Evolutionary conservation across 306 rosid genomes (phyloP), one percentile per base, ranked within the genome.

Genomic region (Cucurbita moschata): DNA sequence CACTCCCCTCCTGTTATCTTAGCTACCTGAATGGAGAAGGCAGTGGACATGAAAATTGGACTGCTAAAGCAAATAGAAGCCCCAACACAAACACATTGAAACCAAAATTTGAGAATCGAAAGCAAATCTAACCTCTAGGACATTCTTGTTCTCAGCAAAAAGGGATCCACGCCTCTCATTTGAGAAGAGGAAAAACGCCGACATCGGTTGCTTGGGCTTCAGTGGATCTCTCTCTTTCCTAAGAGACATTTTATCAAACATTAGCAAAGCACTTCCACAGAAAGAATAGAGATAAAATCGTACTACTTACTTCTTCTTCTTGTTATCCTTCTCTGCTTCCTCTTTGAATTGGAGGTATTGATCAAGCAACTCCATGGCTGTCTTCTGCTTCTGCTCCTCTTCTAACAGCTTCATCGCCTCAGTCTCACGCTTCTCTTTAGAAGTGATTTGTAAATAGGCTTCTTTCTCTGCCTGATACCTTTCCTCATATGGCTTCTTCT

Each of bases 191-290:
- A 91, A 84, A 83, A 84, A 94, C 6, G 95, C 88, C 39, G 99
- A 89, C 86, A 89, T 42, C 10, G 99, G 97, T 1, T 89, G 96
- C 84, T 91, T 94, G 53, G 99, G 99, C 69, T 91, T 94, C 96
- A 84, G 73, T 16, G 97, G 97, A 78, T 94, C 97, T 85, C 83
- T 94, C 57, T 85, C 97, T 75, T 91, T 94, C 88, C 92, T 92
- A 80, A 64, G 44, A 50, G 1, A 65, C 60, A 62, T 18, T 16
- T 62, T 5, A 37, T 40, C 57, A 8, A 69, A 30, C 44, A 69
- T 46, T 14, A 26, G 23, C 4, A 72, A n/a, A 1, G 76, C 64
- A 56, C 16, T 18, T 37, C n/a, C 1, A 9, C 9, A 57, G 42
- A 67, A 6, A 75, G 40, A 60, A 3, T 8, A 2, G 23, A 6